phyloP scores from a whole-genome alignment of 208 protist genomes.

The Herpetomonas samuelpessoai region DNA sequence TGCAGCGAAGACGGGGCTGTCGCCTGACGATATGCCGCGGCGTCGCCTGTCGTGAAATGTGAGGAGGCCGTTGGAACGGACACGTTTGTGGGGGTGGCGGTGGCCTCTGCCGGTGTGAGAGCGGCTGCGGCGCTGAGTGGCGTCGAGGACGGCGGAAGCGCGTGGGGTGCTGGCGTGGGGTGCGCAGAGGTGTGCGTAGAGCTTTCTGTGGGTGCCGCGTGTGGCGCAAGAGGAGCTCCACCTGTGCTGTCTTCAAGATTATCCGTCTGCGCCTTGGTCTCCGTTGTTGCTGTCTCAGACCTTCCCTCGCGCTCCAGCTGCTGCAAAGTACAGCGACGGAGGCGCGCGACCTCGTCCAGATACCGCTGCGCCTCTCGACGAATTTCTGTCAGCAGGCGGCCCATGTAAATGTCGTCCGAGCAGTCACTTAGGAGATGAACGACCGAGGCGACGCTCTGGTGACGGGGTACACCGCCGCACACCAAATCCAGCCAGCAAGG shows the following conservation, averaged over 20 bases:
- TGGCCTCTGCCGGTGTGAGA: not conserved
- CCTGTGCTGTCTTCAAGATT: too few species aligned
- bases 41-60: not conserved
- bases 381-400: not conserved
- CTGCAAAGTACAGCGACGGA: not conserved
- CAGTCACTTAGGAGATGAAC: not conserved
- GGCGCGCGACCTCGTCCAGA: not conserved
- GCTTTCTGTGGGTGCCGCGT: not conserved
- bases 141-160: not conserved
- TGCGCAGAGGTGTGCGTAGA: not conserved
- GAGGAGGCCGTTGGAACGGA: not conserved
- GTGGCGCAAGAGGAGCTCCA: not conserved
- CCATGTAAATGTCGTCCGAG: not conserved
- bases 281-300: too few species aligned
- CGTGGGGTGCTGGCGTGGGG: not conserved
- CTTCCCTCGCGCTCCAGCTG: too few species aligned
- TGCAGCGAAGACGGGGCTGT: not conserved
- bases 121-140: not conserved
- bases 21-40: not conserved
- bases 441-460: not conserved
- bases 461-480: not conserved
- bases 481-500: conserved; percentile 4
- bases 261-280: too few species aligned
- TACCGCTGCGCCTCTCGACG: not conserved
- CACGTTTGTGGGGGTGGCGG: conserved; percentile 5